Evolutionary conservation across 495 filamentous ascomycete genomes (phyloP).

Genomic region (Neurospora africana): DNA sequence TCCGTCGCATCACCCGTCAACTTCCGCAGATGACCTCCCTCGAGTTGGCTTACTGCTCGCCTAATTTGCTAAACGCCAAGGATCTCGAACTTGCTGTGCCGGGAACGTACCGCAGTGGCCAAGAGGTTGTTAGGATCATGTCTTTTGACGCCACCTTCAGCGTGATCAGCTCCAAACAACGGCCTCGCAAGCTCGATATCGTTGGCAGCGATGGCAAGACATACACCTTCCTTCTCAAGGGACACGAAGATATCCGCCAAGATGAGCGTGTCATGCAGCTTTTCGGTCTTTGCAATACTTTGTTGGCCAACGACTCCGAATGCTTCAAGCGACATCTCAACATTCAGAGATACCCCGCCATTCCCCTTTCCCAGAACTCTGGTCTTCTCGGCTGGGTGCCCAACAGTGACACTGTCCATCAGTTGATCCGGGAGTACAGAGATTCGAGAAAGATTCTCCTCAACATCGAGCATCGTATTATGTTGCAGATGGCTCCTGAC

Average conservation of each 20-base stretch:
- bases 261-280: conserved; percentile 99
- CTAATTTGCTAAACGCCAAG: conserved; percentile 69
- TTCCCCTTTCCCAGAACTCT: conserved; percentile 90
- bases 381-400: conserved; percentile 95
- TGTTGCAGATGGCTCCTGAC: conserved; percentile 99
- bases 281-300: conserved; percentile 90
- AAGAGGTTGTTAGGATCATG: conserved; percentile 74
- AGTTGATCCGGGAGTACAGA: conserved; percentile 92
- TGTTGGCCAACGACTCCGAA: conserved; percentile 83
- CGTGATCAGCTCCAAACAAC: conserved; percentile 95
- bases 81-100: conserved; percentile 87
- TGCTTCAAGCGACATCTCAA: conserved; percentile 94
- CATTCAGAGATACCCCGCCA: conserved; percentile 88
- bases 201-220: conserved; percentile 76
- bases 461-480: conserved; percentile 98
- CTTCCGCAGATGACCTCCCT: conserved; percentile 81
- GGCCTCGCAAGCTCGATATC: conserved; percentile 79
- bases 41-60: conserved; percentile 94
- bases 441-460: conserved; percentile 93
- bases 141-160: conserved; percentile 80
- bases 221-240: conserved; percentile 86
- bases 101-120: conserved; percentile 84
- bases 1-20: conserved; percentile 91
- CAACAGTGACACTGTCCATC: conserved; percentile 93
- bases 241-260: conserved; percentile 96